Evolutionary conservation across 1,284 basidiomycete species (phyloP).

Genomic region (Irpex sp.): DNA sequence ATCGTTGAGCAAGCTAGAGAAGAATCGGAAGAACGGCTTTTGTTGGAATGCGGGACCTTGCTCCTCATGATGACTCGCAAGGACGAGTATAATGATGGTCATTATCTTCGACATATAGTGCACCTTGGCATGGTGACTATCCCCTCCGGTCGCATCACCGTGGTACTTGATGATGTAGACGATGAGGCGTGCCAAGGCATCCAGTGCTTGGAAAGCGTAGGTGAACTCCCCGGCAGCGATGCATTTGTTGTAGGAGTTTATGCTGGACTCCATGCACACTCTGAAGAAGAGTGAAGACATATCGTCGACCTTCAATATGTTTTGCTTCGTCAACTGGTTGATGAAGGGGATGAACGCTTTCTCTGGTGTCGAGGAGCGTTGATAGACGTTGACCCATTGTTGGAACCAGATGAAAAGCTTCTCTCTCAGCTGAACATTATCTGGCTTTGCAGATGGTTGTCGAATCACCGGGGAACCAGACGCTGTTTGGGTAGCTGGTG

Average conservation of each 20-base stretch:
- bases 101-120: conserved; percentile 98
- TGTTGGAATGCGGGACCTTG: conserved; percentile 90
- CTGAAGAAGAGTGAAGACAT: conserved; percentile 98
- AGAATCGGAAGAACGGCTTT: conserved; percentile 98
- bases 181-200: conserved; percentile 93
- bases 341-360: conserved; percentile 98
- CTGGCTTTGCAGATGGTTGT: conserved; percentile 56
- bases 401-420: conserved; percentile 77
- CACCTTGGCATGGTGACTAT: conserved; percentile 92
- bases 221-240: conserved; percentile 75
- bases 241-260: conserved; percentile 89
- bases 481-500: conserved; percentile 34
- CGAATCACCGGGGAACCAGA: conserved; percentile 35
- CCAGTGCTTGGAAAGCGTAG: conserved; percentile 87
- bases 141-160: conserved; percentile 84
- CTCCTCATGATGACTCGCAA: conserved; percentile 95
- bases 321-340: conserved; percentile 93
- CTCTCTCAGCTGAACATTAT: conserved; percentile 68
- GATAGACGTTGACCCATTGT: conserved; percentile 95
- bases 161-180: conserved; percentile 99
- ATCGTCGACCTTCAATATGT: conserved; percentile 95
- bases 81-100: conserved; percentile 93
- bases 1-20: conserved; percentile 95
- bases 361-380: conserved; percentile 86
- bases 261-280: conserved; percentile 93